Evolutionary conservation across 805 yeast genomes (phyloP), one percentile per base, ranked within the genome.

Genomic region (Sungouiella blattae): DNA sequence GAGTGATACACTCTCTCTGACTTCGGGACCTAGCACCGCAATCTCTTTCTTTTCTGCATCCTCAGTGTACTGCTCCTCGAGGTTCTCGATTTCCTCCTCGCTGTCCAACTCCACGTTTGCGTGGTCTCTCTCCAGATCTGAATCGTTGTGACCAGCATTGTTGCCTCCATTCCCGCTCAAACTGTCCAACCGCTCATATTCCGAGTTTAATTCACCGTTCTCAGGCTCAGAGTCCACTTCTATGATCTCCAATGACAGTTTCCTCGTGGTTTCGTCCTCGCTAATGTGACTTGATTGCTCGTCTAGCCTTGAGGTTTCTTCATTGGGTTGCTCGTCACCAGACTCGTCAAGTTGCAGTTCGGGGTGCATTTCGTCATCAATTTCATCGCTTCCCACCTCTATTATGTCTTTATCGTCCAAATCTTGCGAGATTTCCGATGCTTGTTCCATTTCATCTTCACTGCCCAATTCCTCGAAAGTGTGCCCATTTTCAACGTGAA

Each of bases 21-120:
- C 40, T 11, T 46, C 43, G 5, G 36, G 43, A 2, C 44, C 37
- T 5, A 37, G 18, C 11, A 41, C 50, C 17, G 33, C 43, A 6
- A 35, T 30, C 15, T 35, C 30, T 14, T 43, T 35, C 11, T 39
- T 40, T 15, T 40, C 30, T 11, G 36, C 30, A 2, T 36, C 36
- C 33, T 33, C 13, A 4, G 4, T n/a, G n/a, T n/a, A n/a, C n/a
- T n/a, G 6, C 7, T 32, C 54, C 28, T 56, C 61, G 30, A 56
- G 43, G 26, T 55, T 56, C 13, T 56, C 60, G 16, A 54, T 53
- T 11, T 52, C 60, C 13, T 48, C 55, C 29, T 54, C 60, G 29
- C 55, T 47, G 23, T 47, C 53, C 6, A 52, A 30, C 14, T 47
- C 52, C 12, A 37, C 34, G 11, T 40, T 24, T n/a, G n/a, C n/a